These are phyloP conservation scores for Hyaloscypha hepaticicola DNA, from an alignment of 495 filamentous ascomycete species.

Conservation along the genomic window DNA sequence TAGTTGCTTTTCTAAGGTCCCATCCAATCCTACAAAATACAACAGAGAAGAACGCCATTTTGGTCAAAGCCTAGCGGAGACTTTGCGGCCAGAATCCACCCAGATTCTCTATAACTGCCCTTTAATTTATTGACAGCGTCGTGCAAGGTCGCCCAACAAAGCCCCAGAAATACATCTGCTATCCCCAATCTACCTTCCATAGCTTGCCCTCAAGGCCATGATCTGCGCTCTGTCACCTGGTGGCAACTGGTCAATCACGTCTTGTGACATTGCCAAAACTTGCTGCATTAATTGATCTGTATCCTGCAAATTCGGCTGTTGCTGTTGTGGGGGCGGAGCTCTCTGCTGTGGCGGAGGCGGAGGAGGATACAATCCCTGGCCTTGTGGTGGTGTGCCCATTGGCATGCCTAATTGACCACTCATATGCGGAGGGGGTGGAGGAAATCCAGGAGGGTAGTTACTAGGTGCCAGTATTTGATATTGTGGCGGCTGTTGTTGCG, in stretches of 20 bases:
- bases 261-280: slow-evolving; percentile 71
- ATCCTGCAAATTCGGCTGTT: slow-evolving; percentile 42
- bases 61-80: not conserved
- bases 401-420: slow-evolving; percentile 31
- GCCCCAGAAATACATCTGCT: not conserved
- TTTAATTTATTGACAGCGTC: not conserved
- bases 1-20: not conserved
- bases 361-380: slow-evolving; percentile 48
- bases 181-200: slow-evolving; percentile 17
- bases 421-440: slow-evolving; percentile 32
- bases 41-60: not conserved
- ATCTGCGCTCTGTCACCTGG: slow-evolving; percentile 74
- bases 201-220: slow-evolving; percentile 61
- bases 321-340: slow-evolving; percentile 45
- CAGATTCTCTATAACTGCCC: not conserved
- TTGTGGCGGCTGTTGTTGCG: slow-evolving; percentile 17
- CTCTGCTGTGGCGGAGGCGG: slow-evolving; percentile 34
- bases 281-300: slow-evolving; percentile 68
- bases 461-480: slow-evolving; percentile 17
- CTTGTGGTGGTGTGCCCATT: slow-evolving; percentile 55
- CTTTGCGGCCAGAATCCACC: not conserved
- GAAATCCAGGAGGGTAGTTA: slow-evolving; percentile 22
- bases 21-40: not conserved
- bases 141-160: not conserved
- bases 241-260: slow-evolving; percentile 71